phyloP scores from a whole-genome alignment of 169 alveolate species.

The Cryptosporidium parvum region DNA sequence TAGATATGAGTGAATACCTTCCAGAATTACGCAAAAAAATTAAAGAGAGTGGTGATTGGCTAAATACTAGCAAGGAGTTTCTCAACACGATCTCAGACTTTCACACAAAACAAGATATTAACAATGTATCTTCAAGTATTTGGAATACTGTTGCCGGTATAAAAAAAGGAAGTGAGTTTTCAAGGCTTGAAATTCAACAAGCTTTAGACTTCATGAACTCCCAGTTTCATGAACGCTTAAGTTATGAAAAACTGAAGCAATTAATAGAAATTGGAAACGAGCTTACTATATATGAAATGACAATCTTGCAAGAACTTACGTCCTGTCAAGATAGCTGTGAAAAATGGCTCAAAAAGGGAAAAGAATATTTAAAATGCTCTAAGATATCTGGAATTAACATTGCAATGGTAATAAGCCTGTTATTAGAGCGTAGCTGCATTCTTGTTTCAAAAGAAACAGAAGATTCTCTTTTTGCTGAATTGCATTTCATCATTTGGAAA shows the following conservation, averaged over 20 bases:
- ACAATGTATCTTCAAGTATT: slow-evolving; percentile 53
- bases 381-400: slow-evolving; percentile 13
- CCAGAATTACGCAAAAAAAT: slow-evolving; percentile 35
- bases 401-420: not conserved
- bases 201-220: slow-evolving; percentile 20
- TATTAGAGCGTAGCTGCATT: slow-evolving; percentile 42
- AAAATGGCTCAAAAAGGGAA: slow-evolving; percentile 52
- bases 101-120: slow-evolving; percentile 54
- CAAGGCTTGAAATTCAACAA: slow-evolving; percentile 37
- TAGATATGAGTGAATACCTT: slow-evolving; percentile 65
- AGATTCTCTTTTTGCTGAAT: slow-evolving; percentile 44
- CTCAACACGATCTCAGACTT: slow-evolving; percentile 38
- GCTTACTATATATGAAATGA: slow-evolving; percentile 60
- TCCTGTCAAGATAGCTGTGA: slow-evolving; percentile 54
- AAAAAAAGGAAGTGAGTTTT: slow-evolving; percentile 46
- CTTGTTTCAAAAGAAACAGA: slow-evolving; percentile 47
- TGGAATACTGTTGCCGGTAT: slow-evolving; percentile 58
- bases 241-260: slow-evolving; percentile 44
- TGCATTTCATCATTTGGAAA: slow-evolving; percentile 52
- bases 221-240: slow-evolving; percentile 15
- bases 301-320: slow-evolving; percentile 48
- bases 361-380: slow-evolving; percentile 36
- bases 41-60: slow-evolving; percentile 44
- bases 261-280: slow-evolving; percentile 60
- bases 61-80: slow-evolving; percentile 49